Evolutionary conservation across 2,329 filamentous ascomycete species (phyloP).

Genomic region (Cephalotrichum gorgonifer): DNA sequence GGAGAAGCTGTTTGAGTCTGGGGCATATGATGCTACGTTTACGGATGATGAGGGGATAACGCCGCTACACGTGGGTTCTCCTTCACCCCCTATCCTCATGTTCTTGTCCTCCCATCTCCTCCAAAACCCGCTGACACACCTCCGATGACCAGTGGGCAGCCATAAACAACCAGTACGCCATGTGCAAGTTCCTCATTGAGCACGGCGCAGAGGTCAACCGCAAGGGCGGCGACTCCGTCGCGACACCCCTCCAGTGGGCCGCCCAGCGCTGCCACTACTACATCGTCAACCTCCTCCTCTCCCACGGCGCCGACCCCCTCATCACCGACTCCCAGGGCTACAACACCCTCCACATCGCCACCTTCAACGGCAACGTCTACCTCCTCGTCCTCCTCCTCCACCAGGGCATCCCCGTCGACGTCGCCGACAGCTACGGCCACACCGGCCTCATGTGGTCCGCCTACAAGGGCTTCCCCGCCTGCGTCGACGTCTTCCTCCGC

Average conservation of each 20-base stretch:
- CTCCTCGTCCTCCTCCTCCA: constrained; percentile 83
- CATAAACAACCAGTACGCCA: constrained; percentile 96
- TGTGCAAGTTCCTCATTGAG: constrained; percentile 89
- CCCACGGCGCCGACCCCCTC: constrained; percentile 85
- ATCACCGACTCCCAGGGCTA: constrained; percentile 92
- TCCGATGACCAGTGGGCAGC: constrained; percentile 85
- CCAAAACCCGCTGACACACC: constrained; percentile 8
- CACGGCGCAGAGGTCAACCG: constrained; percentile 83
- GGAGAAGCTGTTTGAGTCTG: constrained; percentile 78
- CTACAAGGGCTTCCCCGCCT: constrained; percentile 90
- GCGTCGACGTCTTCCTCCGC: constrained; percentile 82
- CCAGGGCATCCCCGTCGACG: constrained; percentile 90
- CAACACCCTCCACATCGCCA: constrained; percentile 94
- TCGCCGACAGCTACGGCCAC: constrained; percentile 80
- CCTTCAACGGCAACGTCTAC: constrained; percentile 91
- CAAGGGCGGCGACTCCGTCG: constrained; percentile 89
- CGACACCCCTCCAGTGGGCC: constrained; percentile 93
- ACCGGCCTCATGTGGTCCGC: constrained; percentile 98
- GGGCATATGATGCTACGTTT: constrained; percentile 73
- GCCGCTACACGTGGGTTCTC: constrained; percentile 68
- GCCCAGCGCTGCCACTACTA: constrained; percentile 96
- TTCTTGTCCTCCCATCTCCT: neutral
- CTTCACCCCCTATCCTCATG: neutral
- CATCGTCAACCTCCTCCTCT: constrained; percentile 82
- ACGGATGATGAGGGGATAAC: constrained; percentile 90